Conservation (phyloP, 192 early-diverging fungal species). For the Backusella liffmaniae region DNA sequence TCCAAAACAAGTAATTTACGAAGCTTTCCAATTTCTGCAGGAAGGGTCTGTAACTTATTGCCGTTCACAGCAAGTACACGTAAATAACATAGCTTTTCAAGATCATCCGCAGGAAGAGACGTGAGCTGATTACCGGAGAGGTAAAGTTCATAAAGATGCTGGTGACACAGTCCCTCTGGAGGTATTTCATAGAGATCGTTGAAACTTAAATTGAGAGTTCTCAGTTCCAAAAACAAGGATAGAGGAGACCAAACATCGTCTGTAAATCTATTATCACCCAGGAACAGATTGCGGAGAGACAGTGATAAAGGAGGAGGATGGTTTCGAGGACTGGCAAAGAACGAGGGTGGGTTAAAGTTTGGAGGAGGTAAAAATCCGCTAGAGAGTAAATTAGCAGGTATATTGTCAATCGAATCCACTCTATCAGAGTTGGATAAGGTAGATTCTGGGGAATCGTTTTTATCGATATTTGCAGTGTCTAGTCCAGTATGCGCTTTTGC, state of each 20-base stretch:
- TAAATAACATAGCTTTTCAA: constrained; percentile 71
- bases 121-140: constrained; percentile 82
- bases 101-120: constrained; percentile 81
- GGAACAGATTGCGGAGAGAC: constrained; percentile 60
- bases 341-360: constrained; percentile 45
- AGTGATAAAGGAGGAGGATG: constrained; percentile 54
- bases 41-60: constrained; percentile 86
- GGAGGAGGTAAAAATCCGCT: constrained; percentile 30
- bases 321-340: constrained; percentile 47
- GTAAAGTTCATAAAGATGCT: constrained; percentile 75
- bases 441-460: constrained; percentile 37
- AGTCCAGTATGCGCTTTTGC: not conserved
- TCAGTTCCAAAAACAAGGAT: constrained; percentile 68
- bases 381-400: constrained; percentile 37
- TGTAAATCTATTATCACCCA: constrained; percentile 81
- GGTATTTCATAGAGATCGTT: constrained; percentile 87
- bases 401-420: constrained; percentile 35
- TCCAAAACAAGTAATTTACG: constrained; percentile 74
- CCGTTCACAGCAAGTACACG: constrained; percentile 83
- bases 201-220: constrained; percentile 75
- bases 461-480: not conserved
- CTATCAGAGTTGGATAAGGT: constrained; percentile 26
- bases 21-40: constrained; percentile 88
- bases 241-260: constrained; percentile 80
- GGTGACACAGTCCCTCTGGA: constrained; percentile 65